phyloP scores from a whole-genome alignment of 768 basidiomycete species.

The Naganishia antarctica region DNA sequence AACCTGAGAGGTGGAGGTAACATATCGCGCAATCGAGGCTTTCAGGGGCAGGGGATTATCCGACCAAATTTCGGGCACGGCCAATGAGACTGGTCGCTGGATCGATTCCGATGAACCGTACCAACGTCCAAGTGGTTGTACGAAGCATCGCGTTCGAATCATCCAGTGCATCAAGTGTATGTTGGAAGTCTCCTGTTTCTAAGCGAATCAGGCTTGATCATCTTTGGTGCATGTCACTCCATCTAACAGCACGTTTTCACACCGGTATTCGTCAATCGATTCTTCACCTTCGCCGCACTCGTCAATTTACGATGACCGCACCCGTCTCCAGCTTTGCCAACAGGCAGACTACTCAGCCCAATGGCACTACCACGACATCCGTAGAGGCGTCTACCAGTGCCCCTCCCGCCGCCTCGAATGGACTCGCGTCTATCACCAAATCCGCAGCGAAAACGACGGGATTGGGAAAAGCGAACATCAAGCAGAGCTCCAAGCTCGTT shows the following conservation, averaged over 20 bases:
- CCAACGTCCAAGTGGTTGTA: no score
- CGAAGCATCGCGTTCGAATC: background rate
- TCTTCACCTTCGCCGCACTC: background rate
- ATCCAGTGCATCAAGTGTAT: background rate
- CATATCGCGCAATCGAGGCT: no score
- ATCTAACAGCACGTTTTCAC: background rate
- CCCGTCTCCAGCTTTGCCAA: slow-evolving; percentile 7
- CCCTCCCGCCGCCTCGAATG: slow-evolving; percentile 13
- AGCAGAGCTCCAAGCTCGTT: slow-evolving; percentile 42
- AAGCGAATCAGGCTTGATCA: no score
- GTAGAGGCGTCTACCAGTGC: slow-evolving; percentile 2
- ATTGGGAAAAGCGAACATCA: slow-evolving; percentile 20
- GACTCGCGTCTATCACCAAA: slow-evolving; percentile 1
- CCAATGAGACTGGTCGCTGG: no score
- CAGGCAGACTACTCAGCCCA: slow-evolving; percentile 20
- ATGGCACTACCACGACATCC: slow-evolving; percentile 19
- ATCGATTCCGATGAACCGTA: no score
- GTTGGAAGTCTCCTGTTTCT: no score
- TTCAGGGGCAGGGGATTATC: no score
- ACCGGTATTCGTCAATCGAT: slow-evolving; percentile 9
- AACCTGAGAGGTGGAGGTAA: no score
- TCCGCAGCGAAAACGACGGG: slow-evolving; percentile 14
- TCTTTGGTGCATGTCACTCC: background rate
- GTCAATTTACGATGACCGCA: slow-evolving; percentile 14
- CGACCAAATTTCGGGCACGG: no score